A percentile compares a stretch with the other conserved stretches of the same genome.
Conservation (phyloP, 2,329 filamentous ascomycete genomes). For the Aphanoascus verrucosus region DNA sequence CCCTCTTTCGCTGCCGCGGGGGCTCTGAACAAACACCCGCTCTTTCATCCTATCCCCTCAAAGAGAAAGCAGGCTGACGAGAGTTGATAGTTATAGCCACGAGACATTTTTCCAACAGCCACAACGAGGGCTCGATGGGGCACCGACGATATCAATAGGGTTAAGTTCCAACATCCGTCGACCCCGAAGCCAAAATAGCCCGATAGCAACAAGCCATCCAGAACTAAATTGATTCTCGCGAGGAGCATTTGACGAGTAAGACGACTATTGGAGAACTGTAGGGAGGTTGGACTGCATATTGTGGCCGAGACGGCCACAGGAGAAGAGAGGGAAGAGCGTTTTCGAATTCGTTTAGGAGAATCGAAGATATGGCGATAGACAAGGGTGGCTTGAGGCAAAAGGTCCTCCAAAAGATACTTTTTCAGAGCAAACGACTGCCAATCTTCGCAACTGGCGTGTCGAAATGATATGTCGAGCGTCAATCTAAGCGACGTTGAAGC, state of each 20-base stretch:
- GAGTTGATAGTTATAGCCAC: slow-evolving; percentile 59
- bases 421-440: background rate
- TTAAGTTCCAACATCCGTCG: slow-evolving; percentile 83
- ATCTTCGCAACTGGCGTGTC: background rate
- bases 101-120: slow-evolving; percentile 55
- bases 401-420: background rate
- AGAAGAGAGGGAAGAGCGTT: background rate
- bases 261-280: slow-evolving; percentile 66
- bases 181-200: slow-evolving; percentile 37
- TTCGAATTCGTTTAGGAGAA: background rate
- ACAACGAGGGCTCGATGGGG: slow-evolving; percentile 35
- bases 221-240: slow-evolving; percentile 44
- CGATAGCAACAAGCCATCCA: slow-evolving; percentile 43
- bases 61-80: slow-evolving; percentile 47
- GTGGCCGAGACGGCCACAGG: background rate
- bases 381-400: background rate
- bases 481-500: background rate
- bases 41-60: slow-evolving; percentile 27
- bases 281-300: slow-evolving; percentile 50
- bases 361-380: slow-evolving; percentile 3
- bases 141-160: slow-evolving; percentile 52
- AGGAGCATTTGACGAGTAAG: slow-evolving; percentile 44
- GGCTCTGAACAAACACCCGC: slow-evolving; percentile 38
- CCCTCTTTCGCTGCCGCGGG: slow-evolving; percentile 32
- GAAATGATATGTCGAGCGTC: background rate